phyloP scores from a whole-genome alignment of 495 filamentous ascomycete species.

The Aeminium ludgeri region DNA sequence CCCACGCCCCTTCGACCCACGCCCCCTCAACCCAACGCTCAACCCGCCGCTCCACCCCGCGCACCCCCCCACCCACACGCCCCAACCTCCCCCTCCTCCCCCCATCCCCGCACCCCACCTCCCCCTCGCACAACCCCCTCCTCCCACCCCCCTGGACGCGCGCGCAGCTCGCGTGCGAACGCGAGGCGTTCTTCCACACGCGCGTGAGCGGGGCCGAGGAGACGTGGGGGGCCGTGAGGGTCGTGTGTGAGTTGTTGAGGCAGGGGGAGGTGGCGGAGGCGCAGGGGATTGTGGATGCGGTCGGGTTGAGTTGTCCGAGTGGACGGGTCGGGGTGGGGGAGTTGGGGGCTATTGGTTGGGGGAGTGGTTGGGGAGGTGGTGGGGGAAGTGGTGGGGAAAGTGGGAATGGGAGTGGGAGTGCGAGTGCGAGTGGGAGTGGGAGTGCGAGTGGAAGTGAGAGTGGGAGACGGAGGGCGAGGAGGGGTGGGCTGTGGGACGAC shows the following conservation, averaged over 20 bases:
- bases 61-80: constrained; percentile 4
- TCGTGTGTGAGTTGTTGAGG: constrained; percentile 49
- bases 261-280: constrained; percentile 46
- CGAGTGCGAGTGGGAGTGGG: too few species aligned
- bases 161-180: constrained; percentile 20
- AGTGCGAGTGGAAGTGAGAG: constrained; percentile 24
- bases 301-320: constrained; percentile 62
- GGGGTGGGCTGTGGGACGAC: constrained; percentile 55
- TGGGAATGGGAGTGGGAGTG: too few species aligned
- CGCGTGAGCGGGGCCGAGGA: constrained; percentile 58
- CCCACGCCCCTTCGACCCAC: background rate
- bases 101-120: constrained; percentile 5
- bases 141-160: constrained; percentile 32
- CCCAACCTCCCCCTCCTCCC: constrained; percentile 9
- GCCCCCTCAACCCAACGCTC: background rate
- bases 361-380: too few species aligned
- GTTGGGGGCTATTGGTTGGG: too few species aligned
- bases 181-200: constrained; percentile 43
- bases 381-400: too few species aligned
- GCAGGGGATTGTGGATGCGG: constrained; percentile 61
- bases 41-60: background rate
- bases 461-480: background rate
- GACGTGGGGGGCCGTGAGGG: constrained; percentile 58
- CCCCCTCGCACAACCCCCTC: constrained; percentile 27
- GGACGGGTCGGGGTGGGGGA: constrained; percentile 36